Conservation (phyloP, 345 rosid species). For the Gynandropsis gynandra region DNA sequence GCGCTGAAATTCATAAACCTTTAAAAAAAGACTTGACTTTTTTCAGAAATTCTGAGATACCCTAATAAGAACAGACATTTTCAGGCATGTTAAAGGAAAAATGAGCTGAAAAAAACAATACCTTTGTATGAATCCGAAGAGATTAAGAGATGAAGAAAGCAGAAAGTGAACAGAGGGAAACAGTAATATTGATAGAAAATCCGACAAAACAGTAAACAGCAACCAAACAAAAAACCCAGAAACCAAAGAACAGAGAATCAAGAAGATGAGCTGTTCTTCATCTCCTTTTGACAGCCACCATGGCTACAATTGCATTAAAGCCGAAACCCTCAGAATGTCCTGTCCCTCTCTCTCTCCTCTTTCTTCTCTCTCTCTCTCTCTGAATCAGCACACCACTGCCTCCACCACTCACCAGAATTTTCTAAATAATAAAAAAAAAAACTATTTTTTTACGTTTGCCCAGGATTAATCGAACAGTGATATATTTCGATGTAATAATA, state of each 20-base stretch:
- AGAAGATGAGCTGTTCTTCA: conserved; percentile 45
- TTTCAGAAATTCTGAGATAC: not conserved
- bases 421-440: too few species aligned
- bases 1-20: not conserved
- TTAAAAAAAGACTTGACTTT: not conserved
- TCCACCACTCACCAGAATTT: conserved; percentile 25
- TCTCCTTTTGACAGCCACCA: conserved; percentile 29
- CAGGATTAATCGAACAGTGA: conserved; percentile 20
- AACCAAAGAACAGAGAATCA: conserved; percentile 29
- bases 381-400: conserved; percentile 33
- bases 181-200: conserved; percentile 14
- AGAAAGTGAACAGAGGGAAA: conserved; percentile 14
- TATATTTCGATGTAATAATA: not conserved
- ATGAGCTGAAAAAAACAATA: not conserved
- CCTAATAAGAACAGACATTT: not conserved
- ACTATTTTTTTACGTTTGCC: conserved; percentile 7
- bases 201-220: conserved; percentile 30
- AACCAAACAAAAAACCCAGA: conserved; percentile 18
- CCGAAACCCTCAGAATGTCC: conserved; percentile 27
- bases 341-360: conserved; percentile 16
- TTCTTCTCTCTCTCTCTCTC: conserved; percentile 25
- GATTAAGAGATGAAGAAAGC: conserved; percentile 31
- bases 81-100: not conserved
- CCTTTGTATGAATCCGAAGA: conserved; percentile 29
- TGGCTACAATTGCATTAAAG: conserved; percentile 14